Percentiles rank a stretch among this genome's conserved stretches.
phyloP scores from a whole-genome alignment of 1,284 basidiomycete genomes.

The Cutaneotrichosporon sp. region DNA sequence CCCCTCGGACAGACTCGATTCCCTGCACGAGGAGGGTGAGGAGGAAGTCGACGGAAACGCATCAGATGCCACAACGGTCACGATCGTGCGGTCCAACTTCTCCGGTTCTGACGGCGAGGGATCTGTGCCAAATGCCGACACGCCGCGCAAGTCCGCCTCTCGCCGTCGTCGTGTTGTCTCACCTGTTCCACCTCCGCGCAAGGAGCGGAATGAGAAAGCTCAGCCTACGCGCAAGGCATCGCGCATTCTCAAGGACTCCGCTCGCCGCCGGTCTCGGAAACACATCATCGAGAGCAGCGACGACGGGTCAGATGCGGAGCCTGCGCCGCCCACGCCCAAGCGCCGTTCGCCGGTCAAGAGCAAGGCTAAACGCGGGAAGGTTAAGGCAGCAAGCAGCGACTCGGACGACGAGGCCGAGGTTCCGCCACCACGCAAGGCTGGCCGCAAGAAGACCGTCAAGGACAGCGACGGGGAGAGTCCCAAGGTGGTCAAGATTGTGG shows the following conservation, averaged over 20 bases:
- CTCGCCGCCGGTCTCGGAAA: constrained; percentile 14
- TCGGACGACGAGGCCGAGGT: constrained; percentile 9
- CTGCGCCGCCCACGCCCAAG: neutral
- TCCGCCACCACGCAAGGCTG: neutral
- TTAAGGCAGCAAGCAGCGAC: constrained; percentile 3
- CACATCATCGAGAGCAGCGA: constrained; percentile 20
- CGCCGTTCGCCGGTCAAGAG: constrained; percentile 1
- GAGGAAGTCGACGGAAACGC: constrained; percentile 24
- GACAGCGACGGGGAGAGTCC: constrained; percentile 1
- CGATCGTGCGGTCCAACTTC: constrained; percentile 24
- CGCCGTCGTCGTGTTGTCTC: constrained; percentile 13
- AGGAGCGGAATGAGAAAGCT: neutral
- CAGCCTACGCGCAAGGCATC: neutral
- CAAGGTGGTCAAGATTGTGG: neutral
- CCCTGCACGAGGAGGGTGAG: constrained; percentile 9
- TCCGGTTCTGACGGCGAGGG: constrained; percentile 12
- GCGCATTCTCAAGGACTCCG: neutral
- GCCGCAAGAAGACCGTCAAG: constrained; percentile 4
- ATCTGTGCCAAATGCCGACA: no score
- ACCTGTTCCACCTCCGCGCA: constrained; percentile 3
- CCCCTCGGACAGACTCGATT: neutral
- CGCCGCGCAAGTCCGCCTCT: constrained; percentile 5
- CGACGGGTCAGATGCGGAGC: constrained; percentile 12
- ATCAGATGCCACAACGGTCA: constrained; percentile 36
- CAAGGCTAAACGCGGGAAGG: neutral